Percentiles rank a stretch among this genome's conserved stretches.
These are phyloP conservation scores for Rhodomyrtus psidioides DNA, from an alignment of 441 rosid genomes.

Conservation along the genomic window DNA sequence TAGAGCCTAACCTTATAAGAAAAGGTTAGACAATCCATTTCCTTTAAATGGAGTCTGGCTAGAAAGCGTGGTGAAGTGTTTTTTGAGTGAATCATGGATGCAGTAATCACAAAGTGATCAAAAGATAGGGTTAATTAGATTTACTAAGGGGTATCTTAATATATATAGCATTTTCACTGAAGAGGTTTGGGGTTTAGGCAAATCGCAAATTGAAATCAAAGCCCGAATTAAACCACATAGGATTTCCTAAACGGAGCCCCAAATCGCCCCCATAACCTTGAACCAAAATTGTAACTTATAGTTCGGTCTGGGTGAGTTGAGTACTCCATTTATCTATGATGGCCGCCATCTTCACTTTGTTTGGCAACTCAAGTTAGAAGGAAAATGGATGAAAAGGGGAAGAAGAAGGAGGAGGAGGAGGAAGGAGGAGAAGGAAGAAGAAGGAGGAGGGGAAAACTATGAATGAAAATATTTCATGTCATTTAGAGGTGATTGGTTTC, in stretches of 20 bases:
- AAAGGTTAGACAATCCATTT: too few relatives aligned
- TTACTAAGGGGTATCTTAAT: too few relatives aligned
- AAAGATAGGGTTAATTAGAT: neutral
- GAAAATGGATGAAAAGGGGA: neutral
- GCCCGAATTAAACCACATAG: neutral
- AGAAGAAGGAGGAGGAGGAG: too few relatives aligned
- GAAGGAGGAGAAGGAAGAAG: too few relatives aligned
- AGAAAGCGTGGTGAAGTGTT: neutral
- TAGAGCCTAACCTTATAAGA: too few relatives aligned
- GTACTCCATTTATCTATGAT: neutral
- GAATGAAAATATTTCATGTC: neutral
- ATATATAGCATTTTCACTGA: neutral
- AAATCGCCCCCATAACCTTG: neutral
- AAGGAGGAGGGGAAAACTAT: neutral
- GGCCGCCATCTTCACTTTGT: neutral
- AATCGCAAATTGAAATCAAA: neutral
- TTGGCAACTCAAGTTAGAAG: neutral
- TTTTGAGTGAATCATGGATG: neutral
- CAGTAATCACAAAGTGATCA: neutral
- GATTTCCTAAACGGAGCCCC: neutral
- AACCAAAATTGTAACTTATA: neutral
- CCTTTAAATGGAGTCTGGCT: too few relatives aligned
- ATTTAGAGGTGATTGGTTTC: fast-evolving
- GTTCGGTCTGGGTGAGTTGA: neutral
- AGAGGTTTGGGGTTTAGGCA: neutral